phyloP scores from a whole-genome alignment of 1,284 basidiomycete genomes.

The Cutaneotrichosporon sp. region DNA sequence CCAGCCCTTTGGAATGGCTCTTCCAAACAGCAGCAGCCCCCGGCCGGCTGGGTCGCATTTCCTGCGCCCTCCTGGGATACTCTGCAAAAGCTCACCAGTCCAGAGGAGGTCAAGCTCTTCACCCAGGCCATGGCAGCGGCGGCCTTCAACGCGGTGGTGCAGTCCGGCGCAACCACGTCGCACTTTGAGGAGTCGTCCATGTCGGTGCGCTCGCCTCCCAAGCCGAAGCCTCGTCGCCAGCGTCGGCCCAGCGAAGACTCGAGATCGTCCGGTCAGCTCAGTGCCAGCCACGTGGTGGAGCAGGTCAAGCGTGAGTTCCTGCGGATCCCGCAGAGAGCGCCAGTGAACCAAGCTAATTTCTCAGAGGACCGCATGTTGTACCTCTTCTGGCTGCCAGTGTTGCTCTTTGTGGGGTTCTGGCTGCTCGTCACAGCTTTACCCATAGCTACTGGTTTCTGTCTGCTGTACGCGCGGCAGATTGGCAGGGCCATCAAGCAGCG shows the following conservation, averaged over 20 bases:
- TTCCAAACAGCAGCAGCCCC: slow-evolving; percentile 10
- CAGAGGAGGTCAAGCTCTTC: slow-evolving; percentile 44
- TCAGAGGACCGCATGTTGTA: slow-evolving; percentile 87
- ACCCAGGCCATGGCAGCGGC: slow-evolving; percentile 45
- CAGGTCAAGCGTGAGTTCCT: slow-evolving; percentile 54
- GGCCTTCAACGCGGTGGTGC: slow-evolving; percentile 42
- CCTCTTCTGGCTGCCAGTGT: slow-evolving; percentile 88
- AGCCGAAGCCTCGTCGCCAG: slow-evolving; percentile 7
- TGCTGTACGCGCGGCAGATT: slow-evolving; percentile 43
- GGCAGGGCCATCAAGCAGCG: slow-evolving; percentile 41
- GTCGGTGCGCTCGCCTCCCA: slow-evolving; percentile 5
- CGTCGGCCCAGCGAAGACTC: slow-evolving; percentile 17
- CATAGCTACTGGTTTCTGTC: slow-evolving; percentile 40
- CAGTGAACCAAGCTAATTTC: slow-evolving; percentile 3
- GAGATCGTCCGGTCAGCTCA: slow-evolving; percentile 10
- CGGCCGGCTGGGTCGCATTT: slow-evolving; percentile 37
- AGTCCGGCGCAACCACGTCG: slow-evolving; percentile 33
- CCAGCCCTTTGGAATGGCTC: slow-evolving; percentile 12
- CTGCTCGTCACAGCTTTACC: slow-evolving; percentile 43
- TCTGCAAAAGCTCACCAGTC: slow-evolving; percentile 37
- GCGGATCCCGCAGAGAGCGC: too few species aligned
- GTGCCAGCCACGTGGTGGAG: slow-evolving; percentile 24
- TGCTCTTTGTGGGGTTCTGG: slow-evolving; percentile 52
- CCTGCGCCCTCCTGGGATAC: slow-evolving; percentile 44
- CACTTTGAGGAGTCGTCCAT: slow-evolving; percentile 6